Evolutionary conservation across 352 stramenopile species (phyloP), one percentile per base, ranked within the genome.

Genomic region (Globisporangium perplexum): DNA sequence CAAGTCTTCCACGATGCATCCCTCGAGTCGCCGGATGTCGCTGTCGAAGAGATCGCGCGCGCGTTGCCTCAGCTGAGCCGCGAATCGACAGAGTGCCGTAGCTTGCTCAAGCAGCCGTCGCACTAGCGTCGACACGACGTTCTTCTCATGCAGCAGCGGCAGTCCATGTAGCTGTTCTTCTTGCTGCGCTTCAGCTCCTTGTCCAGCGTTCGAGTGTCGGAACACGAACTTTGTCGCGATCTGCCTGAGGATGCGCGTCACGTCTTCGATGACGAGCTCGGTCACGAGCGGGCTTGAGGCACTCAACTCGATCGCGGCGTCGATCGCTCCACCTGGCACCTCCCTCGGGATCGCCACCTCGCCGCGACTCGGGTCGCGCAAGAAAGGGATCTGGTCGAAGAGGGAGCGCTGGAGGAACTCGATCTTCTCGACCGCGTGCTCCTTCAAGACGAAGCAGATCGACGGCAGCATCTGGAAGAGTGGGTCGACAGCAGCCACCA

Each of bases 381-480:
- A 59, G 49, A 88, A 88, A 28, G 60, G 59, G 8, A 88, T 52
- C 2, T 45, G 46, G 15, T 59, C 30, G 50, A 75, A 88, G 18
- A 88, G 45, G 0, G 55, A 39, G 26, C 30, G 28, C 35, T 47
- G 56, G 18, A 88, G 58, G 12, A 75, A 20, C 20, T 69, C 54
- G 8, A 84, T 24, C 11, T 61, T 69, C 33, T 78, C 56, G 41
- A 75, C 43, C 1, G 59, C 50, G 53, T 74, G 65, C 20, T 74
- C 66, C 47, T 79, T 74, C 20, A 85, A 46, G 14, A 67, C 53
- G 10, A 79, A 71, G 52, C 71, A 83, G 30, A 86, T 67, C 2
- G 61, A 65, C 0, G 74, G 72, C 3, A 88, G 44, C 35, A 59
- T 36, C 28, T 71, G 54, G 26, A 71, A 71, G 20, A 78, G 30